phyloP scores from a whole-genome alignment of 768 basidiomycete species.

The Cystobasidium tubakii region DNA sequence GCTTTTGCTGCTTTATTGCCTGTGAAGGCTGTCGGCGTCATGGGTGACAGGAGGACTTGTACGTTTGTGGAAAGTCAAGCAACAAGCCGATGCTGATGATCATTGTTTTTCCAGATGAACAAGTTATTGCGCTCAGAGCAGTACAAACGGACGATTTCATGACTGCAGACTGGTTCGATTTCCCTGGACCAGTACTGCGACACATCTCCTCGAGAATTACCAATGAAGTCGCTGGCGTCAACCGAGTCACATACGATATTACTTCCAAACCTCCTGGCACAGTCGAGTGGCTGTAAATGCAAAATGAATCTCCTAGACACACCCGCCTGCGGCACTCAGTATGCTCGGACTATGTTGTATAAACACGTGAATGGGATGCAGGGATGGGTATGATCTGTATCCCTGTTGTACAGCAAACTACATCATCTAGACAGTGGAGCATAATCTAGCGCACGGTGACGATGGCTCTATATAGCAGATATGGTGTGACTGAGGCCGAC shows the following conservation, averaged over 20 bases:
- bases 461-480: too few relatives aligned
- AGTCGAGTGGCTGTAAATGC: conserved; percentile 38
- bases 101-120: conserved; percentile 2
- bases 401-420: too few relatives aligned
- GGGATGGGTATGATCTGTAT: too few relatives aligned
- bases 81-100: conserved; percentile 62
- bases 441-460: too few relatives aligned
- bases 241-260: conserved; percentile 84
- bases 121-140: conserved; percentile 89
- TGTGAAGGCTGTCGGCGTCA: conserved; percentile 93
- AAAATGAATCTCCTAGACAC: not conserved
- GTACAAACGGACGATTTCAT: conserved; percentile 99
- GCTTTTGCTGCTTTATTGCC: conserved; percentile 95
- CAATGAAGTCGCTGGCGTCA: conserved; percentile 94
- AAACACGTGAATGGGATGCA: not conserved
- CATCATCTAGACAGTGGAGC: too few relatives aligned
- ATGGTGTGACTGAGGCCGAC: too few relatives aligned
- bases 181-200: conserved; percentile 80
- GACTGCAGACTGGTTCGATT: conserved; percentile 99
- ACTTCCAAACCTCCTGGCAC: conserved; percentile 90
- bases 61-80: too few relatives aligned
- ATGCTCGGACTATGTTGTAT: not conserved
- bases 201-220: conserved; percentile 94
- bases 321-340: not conserved
- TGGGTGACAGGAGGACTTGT: conserved; percentile 88